These are phyloP conservation scores for Ampelomyces quisqualis DNA, from an alignment of 2,329 filamentous ascomycete species.

Conservation along the genomic window DNA sequence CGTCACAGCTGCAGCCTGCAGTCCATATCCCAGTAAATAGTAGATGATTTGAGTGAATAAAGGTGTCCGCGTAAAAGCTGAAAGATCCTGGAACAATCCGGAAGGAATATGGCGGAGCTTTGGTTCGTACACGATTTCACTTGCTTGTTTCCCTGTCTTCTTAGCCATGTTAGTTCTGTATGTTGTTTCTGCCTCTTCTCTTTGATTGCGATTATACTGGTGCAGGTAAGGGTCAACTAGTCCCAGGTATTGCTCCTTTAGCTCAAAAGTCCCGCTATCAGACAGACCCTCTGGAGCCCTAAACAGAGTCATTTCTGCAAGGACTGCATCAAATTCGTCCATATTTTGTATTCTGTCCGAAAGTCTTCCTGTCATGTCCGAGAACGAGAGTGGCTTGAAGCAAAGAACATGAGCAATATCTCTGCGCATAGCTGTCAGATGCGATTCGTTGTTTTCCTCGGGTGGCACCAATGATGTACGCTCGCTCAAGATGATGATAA, in stretches of 20 bases:
- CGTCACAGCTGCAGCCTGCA: slow-evolving; percentile 67
- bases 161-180: slow-evolving; percentile 87
- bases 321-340: slow-evolving; percentile 79
- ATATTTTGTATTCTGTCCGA: slow-evolving; percentile 88
- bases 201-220: slow-evolving; percentile 94
- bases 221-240: slow-evolving; percentile 93
- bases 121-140: slow-evolving; percentile 90
- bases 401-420: slow-evolving; percentile 93
- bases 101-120: slow-evolving; percentile 72
- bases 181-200: slow-evolving; percentile 88
- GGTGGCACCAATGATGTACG: slow-evolving; percentile 73
- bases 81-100: slow-evolving; percentile 74
- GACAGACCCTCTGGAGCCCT: slow-evolving; percentile 86
- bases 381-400: slow-evolving; percentile 94
- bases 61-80: slow-evolving; percentile 77
- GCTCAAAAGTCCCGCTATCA: slow-evolving; percentile 90
- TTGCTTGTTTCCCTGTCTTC: slow-evolving; percentile 74
- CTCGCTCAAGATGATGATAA: slow-evolving; percentile 89
- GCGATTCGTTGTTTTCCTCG: slow-evolving; percentile 65
- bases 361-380: slow-evolving; percentile 81
- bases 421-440: slow-evolving; percentile 72
- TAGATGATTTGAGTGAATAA: slow-evolving; percentile 90
- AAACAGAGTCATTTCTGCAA: slow-evolving; percentile 86
- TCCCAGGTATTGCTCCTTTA: slow-evolving; percentile 82
- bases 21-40: slow-evolving; percentile 79